These are phyloP conservation scores for Xylaria venustula DNA, from an alignment of 495 filamentous ascomycete species.

Conservation along the genomic window DNA sequence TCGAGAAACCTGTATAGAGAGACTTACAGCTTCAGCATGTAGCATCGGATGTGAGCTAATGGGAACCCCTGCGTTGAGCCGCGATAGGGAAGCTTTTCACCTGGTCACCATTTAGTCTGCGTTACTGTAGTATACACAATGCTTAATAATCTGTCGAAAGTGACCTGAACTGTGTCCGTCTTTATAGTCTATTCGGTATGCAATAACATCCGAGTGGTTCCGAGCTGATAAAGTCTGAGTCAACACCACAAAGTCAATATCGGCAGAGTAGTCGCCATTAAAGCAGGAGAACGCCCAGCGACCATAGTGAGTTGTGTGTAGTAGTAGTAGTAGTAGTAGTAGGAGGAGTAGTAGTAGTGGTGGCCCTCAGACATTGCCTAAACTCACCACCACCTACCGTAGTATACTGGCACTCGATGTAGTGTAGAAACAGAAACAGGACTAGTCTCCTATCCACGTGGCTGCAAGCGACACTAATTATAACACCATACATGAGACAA, in stretches of 20 bases:
- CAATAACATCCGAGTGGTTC: not conserved
- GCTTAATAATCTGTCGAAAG: not conserved
- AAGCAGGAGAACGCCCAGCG: not conserved
- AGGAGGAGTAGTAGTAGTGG: too few relatives aligned
- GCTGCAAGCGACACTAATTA: conserved; percentile 9
- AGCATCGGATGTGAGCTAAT: conserved; percentile 5
- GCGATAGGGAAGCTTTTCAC: not conserved
- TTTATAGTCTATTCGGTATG: not conserved
- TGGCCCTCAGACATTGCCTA: not conserved
- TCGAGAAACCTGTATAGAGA: not conserved
- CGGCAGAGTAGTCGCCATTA: not conserved
- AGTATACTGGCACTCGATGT: not conserved
- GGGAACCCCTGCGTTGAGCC: conserved; percentile 14
- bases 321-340: too few relatives aligned
- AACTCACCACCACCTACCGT: not conserved
- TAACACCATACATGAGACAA: conserved; percentile 11
- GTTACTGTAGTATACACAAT: not conserved
- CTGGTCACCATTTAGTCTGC: too few relatives aligned
- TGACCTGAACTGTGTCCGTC: not conserved
- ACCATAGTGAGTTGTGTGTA: too few relatives aligned
- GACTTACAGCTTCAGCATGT: not conserved
- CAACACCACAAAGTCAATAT: not conserved
- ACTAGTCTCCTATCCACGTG: conserved; percentile 7
- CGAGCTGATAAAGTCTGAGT: not conserved
- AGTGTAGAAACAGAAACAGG: not conserved